Base-by-base conservation (phyloP, 495 filamentous ascomycete genomes). In the Penicillium ochrochloron region DNA sequence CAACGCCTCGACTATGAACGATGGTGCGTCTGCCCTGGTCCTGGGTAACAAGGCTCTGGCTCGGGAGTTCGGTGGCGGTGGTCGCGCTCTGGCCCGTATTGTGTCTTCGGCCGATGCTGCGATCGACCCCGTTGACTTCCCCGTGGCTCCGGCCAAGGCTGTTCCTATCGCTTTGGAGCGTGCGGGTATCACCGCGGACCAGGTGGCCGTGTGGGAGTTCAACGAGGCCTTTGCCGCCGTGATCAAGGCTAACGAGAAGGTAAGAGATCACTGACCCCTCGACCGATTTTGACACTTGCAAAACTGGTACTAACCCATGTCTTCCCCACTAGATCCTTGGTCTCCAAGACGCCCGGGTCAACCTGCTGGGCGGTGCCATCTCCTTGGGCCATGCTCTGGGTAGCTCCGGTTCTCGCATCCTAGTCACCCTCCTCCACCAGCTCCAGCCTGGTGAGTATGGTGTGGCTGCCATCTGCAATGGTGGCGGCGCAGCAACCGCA, bases 171-270 rank as follows among this genome's bases (percentile, higher is more conserved):
- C 92, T n/a, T 79, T 99, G 50, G 85, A 90, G 72, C 86, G 92
- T 58, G 95, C 95, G 2, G 93, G 94, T 9, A 92, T 99, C 64
- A 90, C 85, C 53, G 90, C 92, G 78, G 88, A 95, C 27, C 89
- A 99, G 68, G 91, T 99, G 23, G 88, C 93, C 3, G 78, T 97
- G 3, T 97, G 94, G 94, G 95, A 99, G 76, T 95, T 99, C 78
- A 99, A 99, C 75, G 95, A 99, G 75, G 95, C 95, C 0, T 99
- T 99, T 75, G 94, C 94, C 15, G 94, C 91, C 0, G 94, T 97
- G 15, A 96, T 97, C 76, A 93, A 94, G 75, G 94, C 94, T 10
- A 97, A 97, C 68, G 90, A 92, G 70, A 91, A 95, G 88, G 91
- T 90, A 70, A 76, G 75, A 67, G 27, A 37, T 12, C 17, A 7